Evolutionary conservation across 352 stramenopile genomes (phyloP), one percentile per base, ranked within the genome.

Genomic region (Globisporangium spinosum): DNA sequence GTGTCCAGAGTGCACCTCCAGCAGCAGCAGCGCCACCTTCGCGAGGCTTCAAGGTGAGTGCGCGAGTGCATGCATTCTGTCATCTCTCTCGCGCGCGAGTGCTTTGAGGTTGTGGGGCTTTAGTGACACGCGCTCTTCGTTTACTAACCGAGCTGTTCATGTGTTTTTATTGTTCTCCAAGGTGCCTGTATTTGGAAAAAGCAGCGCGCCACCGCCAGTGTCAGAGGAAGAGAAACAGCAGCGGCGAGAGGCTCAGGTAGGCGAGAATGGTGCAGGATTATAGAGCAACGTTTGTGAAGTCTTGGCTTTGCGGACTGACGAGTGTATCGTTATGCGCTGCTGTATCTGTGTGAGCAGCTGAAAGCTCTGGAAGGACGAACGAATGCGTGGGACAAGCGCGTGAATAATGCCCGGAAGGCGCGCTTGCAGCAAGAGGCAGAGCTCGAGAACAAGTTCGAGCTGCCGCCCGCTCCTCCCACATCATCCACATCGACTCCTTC

Each of bases 351-450:
- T 60, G 45, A 22, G 4, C 61, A 90, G 81, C 67, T 75, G 17
- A 85, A 89, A 63, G 84, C 84, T 15, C 67, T 88, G 25, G 84
- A 90, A 38, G 68, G 81, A 22, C 80, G 84, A 7, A 75, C 74
- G 29, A 87, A 82, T 58, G 79, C 80, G 3, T 92, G 84, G 84
- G 82, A 92, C 55, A 92, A 92, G 64, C 82, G 82, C 9, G 78
- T 92, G 32, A 73, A 67, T 27, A 88, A 74, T 3, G 84, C 82
- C 3, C 73, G 84, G 1, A 87, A 88, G 49, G 71, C 66, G 13
- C 73, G 84, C 4, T 53, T 84, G 47, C 73, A 85, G 58, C 70
- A 89, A 43, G 82, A 89, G 62, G 81, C 77, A 10, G 76, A 86
- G 67, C 55, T 70, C 5, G 81, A 87, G 51, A 72, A 38, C 47